phyloP scores from a whole-genome alignment of 495 filamentous ascomycete species.

The Letharia lupina region DNA sequence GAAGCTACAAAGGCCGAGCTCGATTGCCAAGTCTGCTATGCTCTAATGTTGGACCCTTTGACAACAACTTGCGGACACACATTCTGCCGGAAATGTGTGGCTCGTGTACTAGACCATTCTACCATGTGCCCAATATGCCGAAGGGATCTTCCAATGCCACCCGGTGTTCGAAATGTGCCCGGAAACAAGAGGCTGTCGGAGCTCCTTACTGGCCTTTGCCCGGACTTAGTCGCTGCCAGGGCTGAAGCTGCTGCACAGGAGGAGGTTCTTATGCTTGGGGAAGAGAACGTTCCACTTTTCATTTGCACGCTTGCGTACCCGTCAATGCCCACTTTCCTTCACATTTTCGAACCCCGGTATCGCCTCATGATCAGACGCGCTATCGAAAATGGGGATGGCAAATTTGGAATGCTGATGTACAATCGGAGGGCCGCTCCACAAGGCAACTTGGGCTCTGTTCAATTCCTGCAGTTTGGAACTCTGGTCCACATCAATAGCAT shows the following conservation, averaged over 20 bases:
- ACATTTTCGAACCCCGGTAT: conserved; percentile 89
- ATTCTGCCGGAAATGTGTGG: conserved; percentile 72
- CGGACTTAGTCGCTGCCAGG: conserved; percentile 53
- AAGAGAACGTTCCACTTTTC: conserved; percentile 63
- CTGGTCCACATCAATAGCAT: conserved; percentile 63
- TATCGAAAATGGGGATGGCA: conserved; percentile 55
- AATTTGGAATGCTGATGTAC: conserved; percentile 78
- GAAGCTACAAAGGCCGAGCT: conserved; percentile 57
- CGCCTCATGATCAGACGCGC: conserved; percentile 78
- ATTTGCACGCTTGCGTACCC: conserved; percentile 76
- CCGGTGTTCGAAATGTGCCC: conserved; percentile 44
- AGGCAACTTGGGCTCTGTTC: conserved; percentile 47
- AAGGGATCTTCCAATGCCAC: conserved; percentile 52
- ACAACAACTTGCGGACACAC: conserved; percentile 86
- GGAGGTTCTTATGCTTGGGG: conserved; percentile 39
- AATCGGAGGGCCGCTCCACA: conserved; percentile 49
- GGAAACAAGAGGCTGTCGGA: conserved; percentile 54
- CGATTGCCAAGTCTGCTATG: conserved; percentile 84
- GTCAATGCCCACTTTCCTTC: conserved; percentile 71
- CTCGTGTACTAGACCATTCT: conserved; percentile 65
- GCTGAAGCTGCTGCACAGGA: conserved; percentile 46
- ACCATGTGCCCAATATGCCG: conserved; percentile 74
- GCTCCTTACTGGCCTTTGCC: conserved; percentile 56
- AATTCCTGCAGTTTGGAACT: conserved; percentile 70
- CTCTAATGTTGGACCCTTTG: conserved; percentile 66